Evolutionary conservation across 2,329 filamentous ascomycete species (phyloP).

Genomic region (Arthrinium phaeospermum): DNA sequence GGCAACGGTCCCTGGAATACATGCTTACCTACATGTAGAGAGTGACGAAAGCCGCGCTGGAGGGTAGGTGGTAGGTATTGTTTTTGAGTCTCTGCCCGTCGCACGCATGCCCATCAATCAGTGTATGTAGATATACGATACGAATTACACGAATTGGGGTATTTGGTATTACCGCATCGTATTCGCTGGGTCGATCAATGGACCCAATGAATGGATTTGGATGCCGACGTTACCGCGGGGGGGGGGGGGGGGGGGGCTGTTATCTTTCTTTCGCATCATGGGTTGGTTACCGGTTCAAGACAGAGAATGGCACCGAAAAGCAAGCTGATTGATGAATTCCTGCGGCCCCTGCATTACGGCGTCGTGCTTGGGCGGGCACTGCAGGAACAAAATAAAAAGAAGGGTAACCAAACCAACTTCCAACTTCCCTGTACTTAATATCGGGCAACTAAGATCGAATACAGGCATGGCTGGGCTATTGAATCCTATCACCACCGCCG

Average conservation of each 20-base stretch:
- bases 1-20: background rate
- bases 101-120: background rate
- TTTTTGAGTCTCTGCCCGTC: background rate
- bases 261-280: background rate
- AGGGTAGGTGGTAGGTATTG: background rate
- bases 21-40: too few relatives aligned
- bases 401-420: background rate
- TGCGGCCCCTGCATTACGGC: conserved; percentile 6
- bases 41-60: background rate
- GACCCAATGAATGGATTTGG: background rate
- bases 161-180: background rate
- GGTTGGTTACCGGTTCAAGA: background rate
- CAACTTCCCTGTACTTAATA: background rate
- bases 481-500: background rate
- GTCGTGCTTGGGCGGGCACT: background rate
- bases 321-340: conserved; percentile 15
- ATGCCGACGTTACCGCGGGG: conserved; percentile 7
- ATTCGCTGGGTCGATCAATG: background rate
- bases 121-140: too few relatives aligned
- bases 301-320: conserved; percentile 3
- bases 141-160: background rate
- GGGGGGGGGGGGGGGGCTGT: background rate
- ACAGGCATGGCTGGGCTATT: conserved; percentile 16
- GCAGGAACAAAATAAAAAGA: conserved; percentile 7
- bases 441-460: background rate